phyloP scores from a whole-genome alignment of 305 asterid species.

The Rubia occidens region DNA sequence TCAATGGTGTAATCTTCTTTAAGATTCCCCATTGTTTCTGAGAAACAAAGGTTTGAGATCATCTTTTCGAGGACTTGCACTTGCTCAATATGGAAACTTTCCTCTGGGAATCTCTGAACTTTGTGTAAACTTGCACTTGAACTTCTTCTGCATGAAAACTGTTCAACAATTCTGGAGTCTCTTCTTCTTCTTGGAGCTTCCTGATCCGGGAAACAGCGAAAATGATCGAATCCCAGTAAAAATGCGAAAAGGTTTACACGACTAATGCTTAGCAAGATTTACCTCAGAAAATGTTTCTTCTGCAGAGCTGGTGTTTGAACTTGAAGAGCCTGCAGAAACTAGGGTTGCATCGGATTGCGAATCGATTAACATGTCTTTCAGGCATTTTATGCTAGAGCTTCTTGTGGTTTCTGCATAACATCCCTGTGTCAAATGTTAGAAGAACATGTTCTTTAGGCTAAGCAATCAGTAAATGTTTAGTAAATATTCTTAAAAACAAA shows the following conservation, averaged over 20 bases:
- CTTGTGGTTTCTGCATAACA: conserved; percentile 17
- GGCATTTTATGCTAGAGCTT: conserved; percentile 43
- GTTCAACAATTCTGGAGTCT: conserved; percentile 25
- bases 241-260: background rate
- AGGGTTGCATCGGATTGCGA: conserved; percentile 53
- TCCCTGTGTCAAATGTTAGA: conserved; percentile 19
- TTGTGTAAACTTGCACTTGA: conserved; percentile 26
- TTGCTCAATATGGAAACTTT: conserved; percentile 36
- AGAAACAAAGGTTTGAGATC: conserved; percentile 63
- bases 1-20: conserved; percentile 52
- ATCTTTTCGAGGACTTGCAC: conserved; percentile 51
- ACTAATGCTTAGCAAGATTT: conserved; percentile 9
- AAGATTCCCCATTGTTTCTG: conserved; percentile 35
- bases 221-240: conserved; percentile 4
- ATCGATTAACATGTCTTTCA: conserved; percentile 68
- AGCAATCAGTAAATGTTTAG: conserved; percentile 7
- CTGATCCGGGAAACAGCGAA: conserved; percentile 25
- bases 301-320: conserved; percentile 23
- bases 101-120: conserved; percentile 28
- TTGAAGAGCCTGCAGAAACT: conserved; percentile 26
- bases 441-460: conserved; percentile 13
- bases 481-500: background rate
- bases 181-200: conserved; percentile 11
- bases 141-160: conserved; percentile 24
- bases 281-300: conserved; percentile 47